Conservation (phyloP, 768 basidiomycete species). For the Scleroderma bovista region DNA sequence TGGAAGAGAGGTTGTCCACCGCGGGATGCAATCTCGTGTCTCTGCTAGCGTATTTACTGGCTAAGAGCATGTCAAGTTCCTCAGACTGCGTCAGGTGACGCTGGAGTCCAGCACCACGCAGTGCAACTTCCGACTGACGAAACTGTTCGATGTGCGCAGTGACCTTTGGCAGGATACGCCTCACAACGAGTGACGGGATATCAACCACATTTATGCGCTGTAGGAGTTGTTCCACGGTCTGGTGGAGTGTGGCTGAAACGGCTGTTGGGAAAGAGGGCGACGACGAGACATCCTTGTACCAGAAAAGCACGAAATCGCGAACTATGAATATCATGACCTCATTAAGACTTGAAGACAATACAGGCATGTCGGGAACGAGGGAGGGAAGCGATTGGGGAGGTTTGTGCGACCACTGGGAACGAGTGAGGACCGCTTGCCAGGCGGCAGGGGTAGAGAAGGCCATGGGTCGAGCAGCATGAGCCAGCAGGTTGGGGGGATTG, state of each 20-base stretch:
- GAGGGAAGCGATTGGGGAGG: constrained; percentile 63
- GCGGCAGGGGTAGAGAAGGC: constrained; percentile 90
- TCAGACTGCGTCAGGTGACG: constrained; percentile 84
- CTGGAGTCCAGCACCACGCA: constrained; percentile 78
- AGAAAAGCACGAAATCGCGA: constrained; percentile 81
- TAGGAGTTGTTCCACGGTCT: constrained; percentile 53
- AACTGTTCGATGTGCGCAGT: constrained; percentile 88
- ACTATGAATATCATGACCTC: constrained; percentile 77
- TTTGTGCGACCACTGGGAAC: constrained; percentile 85
- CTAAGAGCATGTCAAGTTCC: constrained; percentile 81
- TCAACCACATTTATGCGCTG: constrained; percentile 58
- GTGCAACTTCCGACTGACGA: constrained; percentile 80
- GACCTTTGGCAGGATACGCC: constrained; percentile 81
- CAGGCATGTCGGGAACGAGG: constrained; percentile 56
- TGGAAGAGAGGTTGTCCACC: constrained; percentile 81
- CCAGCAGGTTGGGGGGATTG: constrained; percentile 33
- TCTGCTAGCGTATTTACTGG: constrained; percentile 67
- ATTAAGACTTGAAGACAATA: constrained; percentile 68
- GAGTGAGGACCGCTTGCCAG: constrained; percentile 85
- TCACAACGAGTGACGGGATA: constrained; percentile 69
- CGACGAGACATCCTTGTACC: constrained; percentile 84
- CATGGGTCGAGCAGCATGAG: constrained; percentile 62
- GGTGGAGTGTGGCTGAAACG: constrained; percentile 70
- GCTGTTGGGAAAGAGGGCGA: constrained; percentile 87
- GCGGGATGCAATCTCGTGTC: constrained; percentile 76